Conservation (phyloP, 176 grass and related monocot species). For the Aechmea fasciata region DNA sequence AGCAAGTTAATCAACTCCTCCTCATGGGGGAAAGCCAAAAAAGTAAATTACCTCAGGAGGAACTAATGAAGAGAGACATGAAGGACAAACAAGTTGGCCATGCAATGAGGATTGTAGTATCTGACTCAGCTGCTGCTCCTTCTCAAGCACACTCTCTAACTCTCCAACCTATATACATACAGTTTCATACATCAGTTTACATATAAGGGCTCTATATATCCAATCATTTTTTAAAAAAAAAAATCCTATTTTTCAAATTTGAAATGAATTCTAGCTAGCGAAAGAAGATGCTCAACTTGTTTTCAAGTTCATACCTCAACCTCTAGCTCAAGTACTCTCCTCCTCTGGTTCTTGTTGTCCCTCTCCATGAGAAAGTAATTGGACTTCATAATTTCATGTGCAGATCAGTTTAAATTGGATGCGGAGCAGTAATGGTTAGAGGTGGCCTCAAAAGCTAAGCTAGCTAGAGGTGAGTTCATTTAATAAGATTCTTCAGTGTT, state of each 20-base stretch:
- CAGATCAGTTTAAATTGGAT: constrained; percentile 27
- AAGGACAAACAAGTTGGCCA: constrained; percentile 50
- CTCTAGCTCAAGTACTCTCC: constrained; percentile 36
- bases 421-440: constrained; percentile 28
- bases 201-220: not conserved
- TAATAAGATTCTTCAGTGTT: constrained; percentile 21
- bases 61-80: constrained; percentile 48
- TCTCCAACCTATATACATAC: constrained; percentile 39
- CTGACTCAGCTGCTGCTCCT: constrained; percentile 59
- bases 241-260: too few species aligned
- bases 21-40: not conserved
- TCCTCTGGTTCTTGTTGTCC: constrained; percentile 43
- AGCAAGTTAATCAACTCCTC: not conserved
- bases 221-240: too few species aligned
- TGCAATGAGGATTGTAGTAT: constrained; percentile 63
- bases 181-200: not conserved
- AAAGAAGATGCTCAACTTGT: too few species aligned
- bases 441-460: constrained; percentile 27
- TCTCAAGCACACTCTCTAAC: constrained; percentile 53
- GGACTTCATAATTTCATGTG: constrained; percentile 49
- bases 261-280: too few species aligned
- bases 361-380: constrained; percentile 60
- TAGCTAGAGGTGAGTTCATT: constrained; percentile 49
- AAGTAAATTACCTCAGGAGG: constrained; percentile 38
- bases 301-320: constrained; percentile 28